Base-by-base conservation (phyloP, 768 basidiomycete genomes). In the Mycena pura region DNA sequence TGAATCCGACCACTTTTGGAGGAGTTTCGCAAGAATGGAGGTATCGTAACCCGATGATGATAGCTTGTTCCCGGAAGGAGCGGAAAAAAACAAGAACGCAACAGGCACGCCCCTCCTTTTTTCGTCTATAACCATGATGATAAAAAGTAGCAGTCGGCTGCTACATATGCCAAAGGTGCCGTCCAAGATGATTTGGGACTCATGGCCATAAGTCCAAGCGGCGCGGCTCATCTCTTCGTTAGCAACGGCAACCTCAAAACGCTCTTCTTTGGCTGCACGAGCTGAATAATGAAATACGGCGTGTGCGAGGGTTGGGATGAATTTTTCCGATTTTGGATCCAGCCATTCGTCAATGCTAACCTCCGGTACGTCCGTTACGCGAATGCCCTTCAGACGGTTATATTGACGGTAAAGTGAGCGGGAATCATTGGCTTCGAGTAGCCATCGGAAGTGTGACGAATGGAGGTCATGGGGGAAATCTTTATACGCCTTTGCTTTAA, bases 1-100 rank as follows among this genome's bases (percentile, higher is more conserved):
- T 7, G 40, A 59, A 4, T 44, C 13, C 11, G 57, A 56, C 76
- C 76, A 77, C 10, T 22, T 17, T 10, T 27, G 34, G 11, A 77
- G 59, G 6, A 77, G 65, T 25, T 72, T 54, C 1, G 31, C 27
- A 10, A 69, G 51, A 45, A 69, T 63, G 11, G 22, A 45, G 2
- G 71, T 71, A 50, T 77, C 62, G 48, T 76, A 76, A 2, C 68
- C 72, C 3, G 73, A 69, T 22, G 66, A 65, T 6, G 75, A 73
- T 8, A 64, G 66, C 25, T 51, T 38, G 43, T 64, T 73, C 6
- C 68, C 69, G 0, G 72, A 44, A 2, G 73, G 70, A 2, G 75
- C 75, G 6, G 75, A 74, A 57, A 76, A 76, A 3, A 74, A 48
- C 44, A 76, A 63, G 38, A 74, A 64, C 3, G 74, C 75, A 31